Evolutionary conservation across 306 rosid genomes (phyloP), one percentile per base, ranked within the genome.

Genomic region (Leucaena leucocephala): DNA sequence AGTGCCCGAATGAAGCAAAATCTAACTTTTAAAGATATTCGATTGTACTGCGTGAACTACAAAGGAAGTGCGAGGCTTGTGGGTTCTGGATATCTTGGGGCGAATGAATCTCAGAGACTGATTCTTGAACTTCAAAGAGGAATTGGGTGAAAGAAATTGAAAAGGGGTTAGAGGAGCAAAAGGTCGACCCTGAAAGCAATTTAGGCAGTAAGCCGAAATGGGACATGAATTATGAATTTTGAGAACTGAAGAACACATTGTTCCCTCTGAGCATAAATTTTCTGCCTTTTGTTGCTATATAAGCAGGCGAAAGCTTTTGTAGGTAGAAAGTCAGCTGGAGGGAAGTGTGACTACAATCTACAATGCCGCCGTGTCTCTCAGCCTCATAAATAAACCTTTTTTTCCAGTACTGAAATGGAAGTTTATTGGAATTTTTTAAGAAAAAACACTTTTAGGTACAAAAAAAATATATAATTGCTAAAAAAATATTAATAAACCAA

Each of bases 11-110:
- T 8, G 13, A 42, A 77, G 40, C 8, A 78, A 49, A 69, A 67
- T 71, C 88, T 77, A 76, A 93, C 98, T 97, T 90, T 85, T 91
- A 6, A 88, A 73, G 83, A 95, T 68, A 82, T 82, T 92, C 48
- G 92, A 81, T 65, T 90, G 97, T 34, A 78, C 87, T 8, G 98
- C 97, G 52, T 58, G 85, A 21, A 90, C 96, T 27, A 78, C 76
- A 45, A 84, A 78, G 16, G 75, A 43, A 48, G 87, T 71, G 73
- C 82, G 83, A 87, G 86, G 79, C 17, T 78, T 86, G 7, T 17
- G 89, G 66, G 69, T 62, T 80, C 77, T 90, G 13, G 70, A 88
- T 58, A 84, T 72, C 69, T 19, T 82, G 80, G 81, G 38, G 13
- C 45, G 84, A 15, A 76, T 46, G 48, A 65, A 52, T 21, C 83